Evolutionary conservation across 257 asterid species (phyloP), one percentile per base, ranked within the genome.

Genomic region (Fraxinus quadrangulata): DNA sequence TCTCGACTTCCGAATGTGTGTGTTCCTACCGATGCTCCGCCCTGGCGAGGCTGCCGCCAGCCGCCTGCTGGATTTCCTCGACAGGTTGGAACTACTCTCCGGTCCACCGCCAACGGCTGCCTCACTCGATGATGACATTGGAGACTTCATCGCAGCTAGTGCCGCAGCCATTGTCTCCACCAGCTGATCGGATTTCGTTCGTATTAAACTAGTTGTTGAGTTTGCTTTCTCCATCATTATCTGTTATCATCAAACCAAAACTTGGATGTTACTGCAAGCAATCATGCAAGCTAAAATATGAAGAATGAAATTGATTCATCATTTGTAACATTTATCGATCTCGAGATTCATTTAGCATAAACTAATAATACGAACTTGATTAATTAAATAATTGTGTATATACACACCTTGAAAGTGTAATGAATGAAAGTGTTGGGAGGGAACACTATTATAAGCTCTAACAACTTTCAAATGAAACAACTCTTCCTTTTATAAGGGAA

Each of bases 141-240:
- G 89, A 0, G 93, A 89, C 87, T 76, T 85, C 80, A 87, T 81
- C 0, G 83, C 89, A 3, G 92, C 92, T 78, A 90, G 75, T 63
- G 96, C 92, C 70, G 94, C 90, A 36, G 97, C 89, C 79, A 91
- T 83, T 3, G 94, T 85, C 85, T 93, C 97, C 74, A 90, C 87
- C 76, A 93, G 87, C 49, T 96, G 98, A 80, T 96, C 99, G 11
- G 99, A 96, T 71, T 85, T 93, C 5, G 99, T 96, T 16, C 98
- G 84, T n/a, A 87, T 74, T 17, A 93, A 77, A 77, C 90, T 83
- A 23, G 89, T 85, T 0, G 86, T 73, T 40, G 84, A 74, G 33
- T 76, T 86, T 3, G 79, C 0, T 73, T 79, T 85, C 76, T 91
- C 92, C 96, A 85, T 89, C 74, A 17, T 81, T 73, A 23, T 42